These are phyloP conservation scores for Hypocrella siamensis DNA, from an alignment of 2,329 filamentous ascomycete genomes.

Conservation along the genomic window DNA sequence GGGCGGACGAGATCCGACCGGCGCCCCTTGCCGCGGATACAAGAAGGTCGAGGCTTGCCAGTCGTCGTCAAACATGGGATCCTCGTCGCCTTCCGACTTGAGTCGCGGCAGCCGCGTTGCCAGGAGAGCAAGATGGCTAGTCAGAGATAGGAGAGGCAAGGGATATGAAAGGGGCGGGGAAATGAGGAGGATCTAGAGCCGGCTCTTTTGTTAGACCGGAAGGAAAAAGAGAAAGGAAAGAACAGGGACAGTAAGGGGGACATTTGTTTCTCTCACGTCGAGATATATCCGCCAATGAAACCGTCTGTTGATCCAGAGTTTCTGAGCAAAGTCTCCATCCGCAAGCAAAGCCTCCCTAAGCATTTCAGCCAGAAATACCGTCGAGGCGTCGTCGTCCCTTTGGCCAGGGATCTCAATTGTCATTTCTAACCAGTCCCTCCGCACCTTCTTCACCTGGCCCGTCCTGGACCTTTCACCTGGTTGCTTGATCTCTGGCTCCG, in stretches of 20 bases:
- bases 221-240: background rate
- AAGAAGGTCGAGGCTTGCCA: conserved; percentile 74
- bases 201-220: background rate
- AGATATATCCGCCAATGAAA: conserved; percentile 97
- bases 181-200: conserved; percentile 64
- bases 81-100: conserved; percentile 83
- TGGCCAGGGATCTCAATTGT: conserved; percentile 82
- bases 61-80: conserved; percentile 95
- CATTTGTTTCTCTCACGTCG: conserved; percentile 47
- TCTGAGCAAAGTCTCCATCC: conserved; percentile 51
- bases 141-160: conserved; percentile 79
- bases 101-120: conserved; percentile 71
- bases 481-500: no score
- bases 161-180: conserved; percentile 90
- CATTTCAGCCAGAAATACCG: conserved; percentile 78
- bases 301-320: conserved; percentile 71
- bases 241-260: background rate
- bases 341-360: conserved; percentile 72
- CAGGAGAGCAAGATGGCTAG: conserved; percentile 83
- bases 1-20: conserved; percentile 45
- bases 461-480: conserved; percentile 7
- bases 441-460: conserved; percentile 25
- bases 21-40: conserved; percentile 40
- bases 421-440: conserved; percentile 71
- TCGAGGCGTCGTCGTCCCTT: conserved; percentile 79